Base-by-base conservation (phyloP, 2,329 filamentous ascomycete genomes). In the Ophiostoma sp. region DNA sequence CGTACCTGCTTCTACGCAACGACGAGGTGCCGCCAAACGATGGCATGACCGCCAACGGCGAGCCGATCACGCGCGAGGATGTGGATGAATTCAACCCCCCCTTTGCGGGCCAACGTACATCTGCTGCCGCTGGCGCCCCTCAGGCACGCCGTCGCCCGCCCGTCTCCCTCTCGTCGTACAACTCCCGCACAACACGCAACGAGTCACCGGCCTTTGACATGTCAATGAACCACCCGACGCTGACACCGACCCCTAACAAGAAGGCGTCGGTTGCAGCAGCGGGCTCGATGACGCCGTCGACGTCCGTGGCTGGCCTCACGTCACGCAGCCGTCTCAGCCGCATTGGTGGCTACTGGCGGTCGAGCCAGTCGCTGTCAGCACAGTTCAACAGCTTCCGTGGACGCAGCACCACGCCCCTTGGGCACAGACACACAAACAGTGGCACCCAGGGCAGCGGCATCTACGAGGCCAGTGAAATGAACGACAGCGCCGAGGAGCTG, bases 1-100 rank as follows among this genome's bases (percentile, higher is more conserved):
- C 94, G 1, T 99, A 99, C 80, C 88, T 99, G 17, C 87, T 98
- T 48, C 87, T 97, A 39, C 91, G 95, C 63, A 94, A 91, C 33
- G 87, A 89, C 42, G 76, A 77, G 2, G 52, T n/a, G 17, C 59
- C 68, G 15, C 72, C 39, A 33, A 69, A 87, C 25, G 91, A 92
- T 50, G 87, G 85, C n/a, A 87, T 88, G 70, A 82, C 87, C 74
- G 86, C 85, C 0, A 76, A 73, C 33, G 74, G 73, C 12, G 85
- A 85, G 52, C 85, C 86, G 76, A 86, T 91, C 70, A 89, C 89
- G 0, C 84, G 85, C 31, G 89, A 90, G 66, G 90, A 92, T 75
- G 85, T 91, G 1, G 87, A 90, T 52, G 96, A 98, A 80, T 97
- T 98, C 84, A 97, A 97, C 79, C 93, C 93, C 2, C 84, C 86